phyloP scores from a whole-genome alignment of 352 stramenopile genomes.

The Phytophthora melonis region DNA sequence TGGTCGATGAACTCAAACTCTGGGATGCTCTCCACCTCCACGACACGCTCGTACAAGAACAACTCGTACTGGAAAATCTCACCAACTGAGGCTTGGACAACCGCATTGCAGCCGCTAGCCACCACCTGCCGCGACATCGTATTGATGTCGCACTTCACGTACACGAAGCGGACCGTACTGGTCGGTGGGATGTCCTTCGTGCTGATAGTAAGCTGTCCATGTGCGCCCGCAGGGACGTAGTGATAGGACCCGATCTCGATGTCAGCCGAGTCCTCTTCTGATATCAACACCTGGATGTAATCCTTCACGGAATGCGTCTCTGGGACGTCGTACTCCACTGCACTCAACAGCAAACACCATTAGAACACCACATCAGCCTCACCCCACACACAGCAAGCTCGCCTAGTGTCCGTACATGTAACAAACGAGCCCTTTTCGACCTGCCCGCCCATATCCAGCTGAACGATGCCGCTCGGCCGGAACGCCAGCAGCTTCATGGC shows the following conservation, averaged over 20 bases:
- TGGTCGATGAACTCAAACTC: slow-evolving; percentile 91
- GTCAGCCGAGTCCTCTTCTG: slow-evolving; percentile 72
- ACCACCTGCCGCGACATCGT: slow-evolving; percentile 85
- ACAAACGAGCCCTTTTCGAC: slow-evolving; percentile 88
- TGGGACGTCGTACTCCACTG: slow-evolving; percentile 85
- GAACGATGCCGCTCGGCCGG: slow-evolving; percentile 82
- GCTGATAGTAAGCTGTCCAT: slow-evolving; percentile 82
- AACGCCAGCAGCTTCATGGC: slow-evolving; percentile 82
- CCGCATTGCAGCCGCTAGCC: slow-evolving; percentile 85
- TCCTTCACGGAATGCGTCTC: slow-evolving; percentile 87
- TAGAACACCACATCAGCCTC: slow-evolving; percentile 3
- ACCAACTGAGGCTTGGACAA: slow-evolving; percentile 83
- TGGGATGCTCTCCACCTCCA: slow-evolving; percentile 88
- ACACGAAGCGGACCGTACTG: slow-evolving; percentile 85
- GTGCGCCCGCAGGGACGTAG: slow-evolving; percentile 65
- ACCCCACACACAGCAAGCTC: neutral
- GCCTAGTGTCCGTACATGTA: slow-evolving; percentile 55
- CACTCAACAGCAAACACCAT: slow-evolving; percentile 1
- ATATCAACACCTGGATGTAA: slow-evolving; percentile 89
- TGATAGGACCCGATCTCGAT: slow-evolving; percentile 85
- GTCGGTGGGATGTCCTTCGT: slow-evolving; percentile 72
- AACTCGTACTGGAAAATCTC: slow-evolving; percentile 92
- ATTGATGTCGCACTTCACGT: slow-evolving; percentile 91
- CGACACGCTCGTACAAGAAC: slow-evolving; percentile 87
- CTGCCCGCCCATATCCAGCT: slow-evolving; percentile 85